A percentile compares a stretch with the other conserved stretches of the same genome.
phyloP scores from a whole-genome alignment of 2,329 filamentous ascomycete species.

The Cryphonectria naterciae region DNA sequence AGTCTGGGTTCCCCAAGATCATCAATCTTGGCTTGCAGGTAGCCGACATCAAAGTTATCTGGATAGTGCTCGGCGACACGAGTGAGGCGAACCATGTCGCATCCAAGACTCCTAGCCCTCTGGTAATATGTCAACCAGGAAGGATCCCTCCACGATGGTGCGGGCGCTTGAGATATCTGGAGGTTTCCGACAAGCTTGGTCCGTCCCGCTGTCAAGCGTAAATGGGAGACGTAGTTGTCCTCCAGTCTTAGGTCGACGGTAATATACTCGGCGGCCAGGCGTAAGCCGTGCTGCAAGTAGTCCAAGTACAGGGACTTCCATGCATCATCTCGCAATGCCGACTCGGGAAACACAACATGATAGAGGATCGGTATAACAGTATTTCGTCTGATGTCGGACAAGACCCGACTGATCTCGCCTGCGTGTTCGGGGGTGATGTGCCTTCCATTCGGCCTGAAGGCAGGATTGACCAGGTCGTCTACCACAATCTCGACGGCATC shows the following conservation, averaged over 20 bases:
- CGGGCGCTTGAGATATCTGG: constrained; percentile 43
- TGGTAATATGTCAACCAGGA: constrained; percentile 62
- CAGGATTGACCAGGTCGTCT: constrained; percentile 41
- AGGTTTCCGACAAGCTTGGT: constrained; percentile 67
- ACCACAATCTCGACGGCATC: constrained; percentile 69
- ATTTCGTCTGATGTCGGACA: constrained; percentile 65
- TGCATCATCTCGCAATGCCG: constrained; percentile 32
- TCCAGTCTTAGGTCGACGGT: constrained; percentile 65
- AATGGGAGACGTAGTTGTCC: constrained; percentile 51
- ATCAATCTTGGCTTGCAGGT: constrained; percentile 55
- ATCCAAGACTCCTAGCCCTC: constrained; percentile 60
- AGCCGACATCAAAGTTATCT: constrained; percentile 65
- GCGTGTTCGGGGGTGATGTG: constrained; percentile 42
- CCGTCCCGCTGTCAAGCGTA: constrained; percentile 55
- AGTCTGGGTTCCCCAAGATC: constrained; percentile 47
- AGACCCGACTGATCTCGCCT: constrained; percentile 58
- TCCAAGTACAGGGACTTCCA: constrained; percentile 52
- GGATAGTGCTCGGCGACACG: constrained; percentile 59
- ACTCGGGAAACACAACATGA: constrained; percentile 48
- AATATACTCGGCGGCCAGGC: constrained; percentile 65
- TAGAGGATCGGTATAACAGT: constrained; percentile 64
- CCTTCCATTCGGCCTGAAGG: constrained; percentile 21
- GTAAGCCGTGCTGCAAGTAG: constrained; percentile 61
- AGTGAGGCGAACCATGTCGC: constrained; percentile 65
- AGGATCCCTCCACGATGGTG: constrained; percentile 59